Conservation (phyloP, 2,329 filamentous ascomycete genomes). For the Diaporthe humulicola region DNA sequence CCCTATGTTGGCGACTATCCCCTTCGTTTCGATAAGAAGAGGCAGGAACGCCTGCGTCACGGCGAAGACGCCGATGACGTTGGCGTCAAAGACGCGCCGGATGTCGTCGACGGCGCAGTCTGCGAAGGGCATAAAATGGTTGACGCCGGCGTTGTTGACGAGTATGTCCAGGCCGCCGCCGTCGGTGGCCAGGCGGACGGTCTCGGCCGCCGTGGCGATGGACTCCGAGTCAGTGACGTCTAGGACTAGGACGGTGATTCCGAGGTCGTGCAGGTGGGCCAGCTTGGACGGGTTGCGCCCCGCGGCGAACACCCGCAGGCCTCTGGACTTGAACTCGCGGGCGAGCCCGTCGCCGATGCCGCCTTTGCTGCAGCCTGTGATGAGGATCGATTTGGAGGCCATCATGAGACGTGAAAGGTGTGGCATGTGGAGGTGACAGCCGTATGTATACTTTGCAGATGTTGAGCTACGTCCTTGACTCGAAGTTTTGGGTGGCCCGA, state of each 20-base stretch:
- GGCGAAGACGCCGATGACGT: slow-evolving; percentile 54
- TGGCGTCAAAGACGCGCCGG: slow-evolving; percentile 51
- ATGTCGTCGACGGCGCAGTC: slow-evolving; percentile 50
- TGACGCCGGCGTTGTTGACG: slow-evolving; percentile 58
- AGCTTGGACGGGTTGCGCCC: slow-evolving; percentile 52
- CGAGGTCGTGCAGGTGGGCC: slow-evolving; percentile 47
- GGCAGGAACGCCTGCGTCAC: slow-evolving; percentile 55
- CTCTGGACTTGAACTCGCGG: slow-evolving; percentile 52
- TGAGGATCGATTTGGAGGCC: slow-evolving; percentile 46
- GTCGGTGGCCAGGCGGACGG: slow-evolving; percentile 50
- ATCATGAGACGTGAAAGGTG: background rate
- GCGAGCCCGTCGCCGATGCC: slow-evolving; percentile 57
- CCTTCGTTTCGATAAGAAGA: slow-evolving; percentile 50
- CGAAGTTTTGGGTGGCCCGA: background rate
- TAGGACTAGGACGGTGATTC: slow-evolving; percentile 54
- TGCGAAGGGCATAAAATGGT: slow-evolving; percentile 48
- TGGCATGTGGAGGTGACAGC: too few relatives aligned
- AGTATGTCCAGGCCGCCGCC: slow-evolving; percentile 56
- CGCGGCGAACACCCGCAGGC: slow-evolving; percentile 56
- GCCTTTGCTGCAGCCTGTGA: slow-evolving; percentile 55
- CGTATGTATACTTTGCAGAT: background rate
- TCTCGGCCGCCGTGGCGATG: slow-evolving; percentile 48
- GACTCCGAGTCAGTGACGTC: slow-evolving; percentile 55
- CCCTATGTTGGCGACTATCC: slow-evolving; percentile 53
- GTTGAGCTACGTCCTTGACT: background rate